Conservation (phyloP, 345 rosid genomes). For the Geranium brycei region DNA sequence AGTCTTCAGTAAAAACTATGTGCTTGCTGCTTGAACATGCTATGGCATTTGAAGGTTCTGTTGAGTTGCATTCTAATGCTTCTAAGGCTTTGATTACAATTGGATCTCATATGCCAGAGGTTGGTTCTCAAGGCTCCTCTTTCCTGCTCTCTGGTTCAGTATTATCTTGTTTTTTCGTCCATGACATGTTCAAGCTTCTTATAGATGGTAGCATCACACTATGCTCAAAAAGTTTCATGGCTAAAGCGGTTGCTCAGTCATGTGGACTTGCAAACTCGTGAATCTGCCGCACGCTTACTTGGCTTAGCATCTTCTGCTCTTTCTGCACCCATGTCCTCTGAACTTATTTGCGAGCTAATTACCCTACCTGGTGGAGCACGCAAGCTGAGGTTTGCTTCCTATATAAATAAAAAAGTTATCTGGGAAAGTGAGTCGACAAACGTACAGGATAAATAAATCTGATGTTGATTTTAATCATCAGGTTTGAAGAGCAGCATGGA, state of each 20-base stretch:
- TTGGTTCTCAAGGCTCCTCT: constrained; percentile 13
- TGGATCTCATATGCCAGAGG: constrained; percentile 77
- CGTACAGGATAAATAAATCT: not conserved
- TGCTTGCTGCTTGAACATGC: constrained; percentile 79
- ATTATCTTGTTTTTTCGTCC: constrained; percentile 1
- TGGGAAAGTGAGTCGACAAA: not conserved
- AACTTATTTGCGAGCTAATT: constrained; percentile 49
- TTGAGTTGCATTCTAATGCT: constrained; percentile 75
- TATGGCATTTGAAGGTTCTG: constrained; percentile 68
- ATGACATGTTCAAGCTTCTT: constrained; percentile 3
- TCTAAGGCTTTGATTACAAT: constrained; percentile 61
- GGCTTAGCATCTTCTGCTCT: constrained; percentile 87
- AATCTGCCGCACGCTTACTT: constrained; percentile 75
- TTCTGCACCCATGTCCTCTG: constrained; percentile 34
- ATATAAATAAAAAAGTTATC: not conserved
- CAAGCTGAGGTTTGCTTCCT: constrained; percentile 46
- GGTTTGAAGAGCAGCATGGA: constrained; percentile 81
- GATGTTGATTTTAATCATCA: constrained; percentile 14
- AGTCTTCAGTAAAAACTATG: constrained; percentile 50
- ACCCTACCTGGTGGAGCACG: constrained; percentile 31
- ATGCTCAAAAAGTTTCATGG: constrained; percentile 55
- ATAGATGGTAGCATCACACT: constrained; percentile 66
- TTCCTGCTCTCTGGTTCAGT: constrained; percentile 5
- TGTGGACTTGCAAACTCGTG: constrained; percentile 75
- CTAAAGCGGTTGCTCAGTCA: constrained; percentile 68